Evolutionary conservation across 345 rosid genomes (phyloP).

Genomic region (Moricandia arvensis): DNA sequence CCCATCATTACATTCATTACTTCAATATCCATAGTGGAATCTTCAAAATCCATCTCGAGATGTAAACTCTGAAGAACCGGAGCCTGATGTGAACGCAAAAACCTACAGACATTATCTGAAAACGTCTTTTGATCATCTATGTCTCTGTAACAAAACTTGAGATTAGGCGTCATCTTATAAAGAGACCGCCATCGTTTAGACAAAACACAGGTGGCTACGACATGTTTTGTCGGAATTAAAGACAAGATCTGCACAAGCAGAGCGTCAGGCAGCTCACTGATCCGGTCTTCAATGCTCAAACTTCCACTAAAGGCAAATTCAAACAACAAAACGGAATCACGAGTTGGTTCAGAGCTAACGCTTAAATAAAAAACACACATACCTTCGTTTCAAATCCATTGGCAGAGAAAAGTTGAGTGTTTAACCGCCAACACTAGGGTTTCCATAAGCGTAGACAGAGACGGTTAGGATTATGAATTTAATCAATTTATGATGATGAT

Average conservation of each 20-base stretch:
- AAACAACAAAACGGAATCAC: neutral
- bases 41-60: neutral
- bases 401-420: neutral
- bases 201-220: neutral
- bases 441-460: neutral
- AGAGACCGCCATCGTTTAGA: neutral
- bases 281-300: neutral
- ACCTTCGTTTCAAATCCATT: neutral
- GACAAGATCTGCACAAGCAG: neutral
- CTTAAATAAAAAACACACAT: too few species aligned
- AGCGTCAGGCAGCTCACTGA: neutral
- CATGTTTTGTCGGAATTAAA: neutral
- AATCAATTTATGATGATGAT: too few species aligned
- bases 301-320: too few species aligned
- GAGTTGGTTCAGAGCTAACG: neutral
- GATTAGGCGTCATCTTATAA: neutral
- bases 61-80: neutral
- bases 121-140: neutral
- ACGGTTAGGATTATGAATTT: neutral
- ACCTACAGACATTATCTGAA: neutral
- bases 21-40: neutral
- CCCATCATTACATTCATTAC: neutral
- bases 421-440: neutral
- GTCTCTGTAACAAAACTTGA: neutral
- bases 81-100: neutral